Evolutionary conservation across 257 asterid species (phyloP).

Genomic region (Solanum chiquidenum): DNA sequence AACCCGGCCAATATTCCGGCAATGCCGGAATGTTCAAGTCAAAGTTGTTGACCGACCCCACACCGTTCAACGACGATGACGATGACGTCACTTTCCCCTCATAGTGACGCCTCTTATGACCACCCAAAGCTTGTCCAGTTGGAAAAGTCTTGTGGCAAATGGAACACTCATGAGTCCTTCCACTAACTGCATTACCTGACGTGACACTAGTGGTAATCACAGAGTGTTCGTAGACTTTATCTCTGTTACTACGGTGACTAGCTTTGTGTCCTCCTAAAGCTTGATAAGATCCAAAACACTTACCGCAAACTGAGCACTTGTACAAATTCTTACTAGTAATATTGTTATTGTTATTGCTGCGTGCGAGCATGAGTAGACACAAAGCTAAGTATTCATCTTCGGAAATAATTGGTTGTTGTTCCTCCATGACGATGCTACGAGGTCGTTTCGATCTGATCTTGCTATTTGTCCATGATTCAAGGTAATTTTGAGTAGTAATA

Average conservation of each 20-base stretch:
- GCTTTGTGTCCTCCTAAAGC: conserved; percentile 44
- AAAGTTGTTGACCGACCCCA: conserved; percentile 39
- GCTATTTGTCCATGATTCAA: conserved; percentile 30
- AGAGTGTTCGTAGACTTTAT: background rate
- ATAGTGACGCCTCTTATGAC: conserved; percentile 50
- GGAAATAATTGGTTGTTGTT: conserved; percentile 2
- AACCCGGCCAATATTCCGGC: conserved; percentile 22
- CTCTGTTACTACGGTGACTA: conserved; percentile 19
- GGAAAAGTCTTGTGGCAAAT: conserved; percentile 39
- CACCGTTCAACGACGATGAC: conserved; percentile 25
- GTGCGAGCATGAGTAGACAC: conserved; percentile 59
- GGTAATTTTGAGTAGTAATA: background rate
- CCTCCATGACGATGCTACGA: conserved; percentile 2
- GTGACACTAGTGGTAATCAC: background rate
- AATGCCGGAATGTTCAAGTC: conserved; percentile 56
- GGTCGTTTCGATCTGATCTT: conserved; percentile 33
- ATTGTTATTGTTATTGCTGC: background rate
- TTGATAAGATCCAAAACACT: conserved; percentile 28
- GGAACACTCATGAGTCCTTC: conserved; percentile 37
- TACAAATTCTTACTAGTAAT: conserved; percentile 3
- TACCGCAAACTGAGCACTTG: conserved; percentile 28
- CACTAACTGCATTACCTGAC: background rate
- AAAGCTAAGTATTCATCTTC: conserved; percentile 61
- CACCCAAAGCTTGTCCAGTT: conserved; percentile 49
- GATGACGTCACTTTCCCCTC: conserved; percentile 31